phyloP scores from a whole-genome alignment of 148 eudicot genomes.

The Talinum fruticosum region DNA sequence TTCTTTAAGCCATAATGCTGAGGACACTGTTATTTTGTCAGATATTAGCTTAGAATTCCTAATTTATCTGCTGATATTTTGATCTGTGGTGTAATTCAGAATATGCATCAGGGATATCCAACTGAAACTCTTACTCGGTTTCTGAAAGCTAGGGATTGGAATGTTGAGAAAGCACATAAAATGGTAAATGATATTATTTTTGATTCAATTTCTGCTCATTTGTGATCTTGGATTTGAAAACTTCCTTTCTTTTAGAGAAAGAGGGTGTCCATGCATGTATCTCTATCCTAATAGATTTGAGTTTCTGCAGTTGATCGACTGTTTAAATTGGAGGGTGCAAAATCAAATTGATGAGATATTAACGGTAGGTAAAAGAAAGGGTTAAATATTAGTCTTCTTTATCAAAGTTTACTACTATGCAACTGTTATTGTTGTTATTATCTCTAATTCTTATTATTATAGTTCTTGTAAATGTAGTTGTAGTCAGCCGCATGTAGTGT shows the following conservation, averaged over 20 bases:
- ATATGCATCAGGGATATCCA: slow-evolving; percentile 68
- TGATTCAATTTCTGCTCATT: slow-evolving; percentile 2
- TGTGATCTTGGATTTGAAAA: not conserved
- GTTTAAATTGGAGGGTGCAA: slow-evolving; percentile 90
- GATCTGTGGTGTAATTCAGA: slow-evolving; percentile 41
- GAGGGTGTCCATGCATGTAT: not conserved
- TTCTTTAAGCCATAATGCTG: not conserved
- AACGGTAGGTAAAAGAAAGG: slow-evolving; percentile 45
- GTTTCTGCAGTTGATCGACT: slow-evolving; percentile 64
- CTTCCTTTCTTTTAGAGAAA: not conserved
- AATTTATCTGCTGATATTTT: slow-evolving; percentile 3
- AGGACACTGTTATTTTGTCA: not conserved
- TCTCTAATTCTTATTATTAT: not conserved
- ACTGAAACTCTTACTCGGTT: slow-evolving; percentile 57
- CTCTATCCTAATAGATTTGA: slow-evolving; percentile 23
- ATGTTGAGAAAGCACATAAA: slow-evolving; percentile 67
- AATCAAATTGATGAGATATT: slow-evolving; percentile 83
- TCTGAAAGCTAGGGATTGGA: slow-evolving; percentile 88
- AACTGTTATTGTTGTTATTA: not conserved
- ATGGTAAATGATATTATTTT: slow-evolving; percentile 46
- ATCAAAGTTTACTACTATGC: not conserved
- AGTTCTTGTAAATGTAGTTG: not conserved
- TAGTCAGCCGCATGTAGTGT: not conserved
- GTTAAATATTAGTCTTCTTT: not conserved
- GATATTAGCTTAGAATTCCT: not conserved